Percentiles rank a stretch among this genome's conserved stretches.
Conservation (phyloP, 2,329 filamentous ascomycete genomes). For the Plectosphaerella plurivora region DNA sequence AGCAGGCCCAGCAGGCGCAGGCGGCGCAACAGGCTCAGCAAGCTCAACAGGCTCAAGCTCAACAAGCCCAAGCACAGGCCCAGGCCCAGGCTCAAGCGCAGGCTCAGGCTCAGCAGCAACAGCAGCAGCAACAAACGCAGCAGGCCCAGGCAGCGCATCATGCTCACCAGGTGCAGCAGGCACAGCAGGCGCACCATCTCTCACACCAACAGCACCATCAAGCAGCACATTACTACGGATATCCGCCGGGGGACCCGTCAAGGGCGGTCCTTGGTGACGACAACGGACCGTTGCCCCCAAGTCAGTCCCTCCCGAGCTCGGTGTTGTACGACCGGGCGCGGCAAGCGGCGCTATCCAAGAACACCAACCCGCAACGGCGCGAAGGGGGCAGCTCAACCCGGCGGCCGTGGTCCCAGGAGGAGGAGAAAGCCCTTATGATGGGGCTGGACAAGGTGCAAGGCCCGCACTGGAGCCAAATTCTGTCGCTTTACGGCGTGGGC, state of each 20-base stretch:
- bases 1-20: slow-evolving; percentile 29
- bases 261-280: slow-evolving; percentile 24
- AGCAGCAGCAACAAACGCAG: background rate
- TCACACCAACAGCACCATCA: slow-evolving; percentile 17
- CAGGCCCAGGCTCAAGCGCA: background rate
- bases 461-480: slow-evolving; percentile 89
- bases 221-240: slow-evolving; percentile 13
- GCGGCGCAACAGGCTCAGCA: slow-evolving; percentile 3
- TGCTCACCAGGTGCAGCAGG: slow-evolving; percentile 17
- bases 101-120: background rate
- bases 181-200: slow-evolving; percentile 26
- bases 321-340: slow-evolving; percentile 55
- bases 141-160: background rate
- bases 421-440: slow-evolving; percentile 86
- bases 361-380: slow-evolving; percentile 47
- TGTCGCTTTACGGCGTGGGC: slow-evolving; percentile 75
- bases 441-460: slow-evolving; percentile 86
- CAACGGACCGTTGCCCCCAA: slow-evolving; percentile 39
- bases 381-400: slow-evolving; percentile 59
- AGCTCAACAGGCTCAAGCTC: slow-evolving; percentile 13
- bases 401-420: slow-evolving; percentile 81
- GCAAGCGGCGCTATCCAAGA: slow-evolving; percentile 54
- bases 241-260: slow-evolving; percentile 9
- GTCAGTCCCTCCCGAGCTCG: slow-evolving; percentile 51
- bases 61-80: slow-evolving; percentile 15